Conservation (phyloP, 2,329 filamentous ascomycete genomes). For the Nigrospora osmanthi region DNA sequence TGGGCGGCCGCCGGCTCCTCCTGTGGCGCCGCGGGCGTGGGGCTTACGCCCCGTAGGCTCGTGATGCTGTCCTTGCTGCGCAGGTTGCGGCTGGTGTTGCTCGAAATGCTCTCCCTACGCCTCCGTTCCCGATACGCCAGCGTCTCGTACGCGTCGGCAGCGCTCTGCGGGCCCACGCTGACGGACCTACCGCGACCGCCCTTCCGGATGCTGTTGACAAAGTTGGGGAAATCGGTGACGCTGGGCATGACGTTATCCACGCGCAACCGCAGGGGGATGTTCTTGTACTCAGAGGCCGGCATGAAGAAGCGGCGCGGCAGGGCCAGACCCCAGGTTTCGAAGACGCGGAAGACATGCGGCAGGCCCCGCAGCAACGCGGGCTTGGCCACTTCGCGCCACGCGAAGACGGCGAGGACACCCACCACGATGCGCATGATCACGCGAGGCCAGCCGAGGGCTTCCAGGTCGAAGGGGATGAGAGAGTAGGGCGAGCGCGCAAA, state of each 20-base stretch:
- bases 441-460: slow-evolving; percentile 56
- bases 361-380: slow-evolving; percentile 68
- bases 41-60: slow-evolving; percentile 21
- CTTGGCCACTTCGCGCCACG: slow-evolving; percentile 88
- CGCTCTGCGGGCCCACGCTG: slow-evolving; percentile 89
- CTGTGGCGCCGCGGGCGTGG: slow-evolving; percentile 8
- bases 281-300: slow-evolving; percentile 82
- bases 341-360: slow-evolving; percentile 78
- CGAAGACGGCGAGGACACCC: slow-evolving; percentile 77
- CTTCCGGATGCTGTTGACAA: slow-evolving; percentile 75
- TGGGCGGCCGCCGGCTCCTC: slow-evolving; percentile 19
- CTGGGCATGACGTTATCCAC: slow-evolving; percentile 83
- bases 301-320: slow-evolving; percentile 88
- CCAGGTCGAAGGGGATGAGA: slow-evolving; percentile 53
- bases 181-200: slow-evolving; percentile 72
- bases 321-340: slow-evolving; percentile 71
- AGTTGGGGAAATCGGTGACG: slow-evolving; percentile 76
- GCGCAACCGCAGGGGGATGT: slow-evolving; percentile 62
- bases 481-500: slow-evolving; percentile 49
- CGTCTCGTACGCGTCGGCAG: slow-evolving; percentile 92
- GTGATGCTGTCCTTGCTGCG: slow-evolving; percentile 33
- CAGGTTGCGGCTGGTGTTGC: slow-evolving; percentile 33
- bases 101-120: slow-evolving; percentile 45
- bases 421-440: slow-evolving; percentile 63
- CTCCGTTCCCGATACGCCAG: slow-evolving; percentile 76